Conservation (phyloP, 2,329 filamentous ascomycete species). For the Nothophoma quercina region DNA sequence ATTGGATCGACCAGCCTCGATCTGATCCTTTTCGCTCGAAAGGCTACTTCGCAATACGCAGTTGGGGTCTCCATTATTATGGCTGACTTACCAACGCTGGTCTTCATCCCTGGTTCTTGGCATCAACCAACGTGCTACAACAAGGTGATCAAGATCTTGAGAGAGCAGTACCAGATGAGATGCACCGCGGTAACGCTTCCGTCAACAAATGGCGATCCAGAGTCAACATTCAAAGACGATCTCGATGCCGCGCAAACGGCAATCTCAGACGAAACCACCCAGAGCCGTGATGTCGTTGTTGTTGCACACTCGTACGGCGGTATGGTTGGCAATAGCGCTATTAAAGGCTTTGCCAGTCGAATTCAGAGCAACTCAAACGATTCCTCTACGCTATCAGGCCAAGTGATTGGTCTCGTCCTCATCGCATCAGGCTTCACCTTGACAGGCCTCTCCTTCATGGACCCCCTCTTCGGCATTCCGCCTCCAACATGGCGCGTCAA, state of each 20-base stretch:
- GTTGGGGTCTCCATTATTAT: no score
- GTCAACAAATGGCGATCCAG: slow-evolving; percentile 17
- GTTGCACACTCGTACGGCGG: slow-evolving; percentile 61
- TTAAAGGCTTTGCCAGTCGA: slow-evolving; percentile 54
- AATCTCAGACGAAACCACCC: slow-evolving; percentile 11
- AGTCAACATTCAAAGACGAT: slow-evolving; percentile 27
- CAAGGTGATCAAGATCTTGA: slow-evolving; percentile 15
- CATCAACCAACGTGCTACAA: slow-evolving; percentile 21
- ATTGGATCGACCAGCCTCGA: no score
- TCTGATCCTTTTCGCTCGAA: no score
- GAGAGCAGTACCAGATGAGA: slow-evolving; percentile 7
- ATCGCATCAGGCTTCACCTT: slow-evolving; percentile 27
- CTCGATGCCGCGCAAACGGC: slow-evolving; percentile 14
- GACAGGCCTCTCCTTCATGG: slow-evolving; percentile 26
- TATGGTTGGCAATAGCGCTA: slow-evolving; percentile 55
- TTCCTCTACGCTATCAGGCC: no score
- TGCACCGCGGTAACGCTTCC: slow-evolving; percentile 17
- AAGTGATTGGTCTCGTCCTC: slow-evolving; percentile 22
- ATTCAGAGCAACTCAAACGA: no score
- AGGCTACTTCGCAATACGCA: no score
- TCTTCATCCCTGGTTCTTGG: slow-evolving; percentile 27
- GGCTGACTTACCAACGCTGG: background rate
- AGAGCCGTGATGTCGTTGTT: slow-evolving; percentile 54
- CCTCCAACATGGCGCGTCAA: slow-evolving; percentile 23
- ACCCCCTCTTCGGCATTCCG: slow-evolving; percentile 16